Percentiles rank a stretch among this genome's conserved stretches.
phyloP scores from a whole-genome alignment of 2,329 filamentous ascomycete species.

The Thielaviopsis populi region DNA sequence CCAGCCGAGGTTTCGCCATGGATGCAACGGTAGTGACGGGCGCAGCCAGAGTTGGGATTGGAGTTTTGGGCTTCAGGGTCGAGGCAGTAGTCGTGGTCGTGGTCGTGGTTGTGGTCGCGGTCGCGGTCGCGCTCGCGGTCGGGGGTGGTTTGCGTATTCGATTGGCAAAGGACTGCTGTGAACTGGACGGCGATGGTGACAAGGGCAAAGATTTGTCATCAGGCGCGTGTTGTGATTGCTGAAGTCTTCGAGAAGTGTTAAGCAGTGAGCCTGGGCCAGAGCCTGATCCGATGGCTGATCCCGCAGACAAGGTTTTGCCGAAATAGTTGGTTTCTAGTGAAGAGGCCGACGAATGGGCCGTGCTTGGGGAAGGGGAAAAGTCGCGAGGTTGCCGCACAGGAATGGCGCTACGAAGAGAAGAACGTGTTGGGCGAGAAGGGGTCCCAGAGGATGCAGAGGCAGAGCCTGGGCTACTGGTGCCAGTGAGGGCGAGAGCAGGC shows the following conservation, averaged over 20 bases:
- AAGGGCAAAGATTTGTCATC: constrained; percentile 3
- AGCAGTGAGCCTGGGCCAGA: neutral
- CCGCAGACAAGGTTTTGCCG: constrained; percentile 2
- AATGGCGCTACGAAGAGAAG: constrained; percentile 14
- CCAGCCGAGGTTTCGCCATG: neutral
- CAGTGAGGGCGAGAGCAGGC: neutral
- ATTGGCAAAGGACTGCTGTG: constrained; percentile 37
- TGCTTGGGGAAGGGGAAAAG: constrained; percentile 14
- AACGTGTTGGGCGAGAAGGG: constrained; percentile 7
- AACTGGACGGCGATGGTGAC: neutral
- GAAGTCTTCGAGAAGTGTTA: constrained; percentile 3
- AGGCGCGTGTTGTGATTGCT: constrained; percentile 2
- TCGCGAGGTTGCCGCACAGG: constrained; percentile 14
- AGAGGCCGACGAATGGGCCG: constrained; percentile 9
- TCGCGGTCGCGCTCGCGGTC: constrained; percentile 19
- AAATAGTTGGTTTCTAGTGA: constrained; percentile 11
- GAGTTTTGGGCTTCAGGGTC: neutral
- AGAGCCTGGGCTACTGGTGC: neutral
- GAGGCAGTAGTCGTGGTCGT: neutral
- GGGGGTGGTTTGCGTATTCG: constrained; percentile 39
- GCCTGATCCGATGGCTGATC: neutral
- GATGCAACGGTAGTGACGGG: neutral
- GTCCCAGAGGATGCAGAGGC: neutral
- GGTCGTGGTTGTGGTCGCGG: neutral
- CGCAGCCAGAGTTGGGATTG: neutral